Percentiles rank a stretch among this genome's conserved stretches.
phyloP scores from a whole-genome alignment of 768 basidiomycete species.

The Baorangia bicolor region DNA sequence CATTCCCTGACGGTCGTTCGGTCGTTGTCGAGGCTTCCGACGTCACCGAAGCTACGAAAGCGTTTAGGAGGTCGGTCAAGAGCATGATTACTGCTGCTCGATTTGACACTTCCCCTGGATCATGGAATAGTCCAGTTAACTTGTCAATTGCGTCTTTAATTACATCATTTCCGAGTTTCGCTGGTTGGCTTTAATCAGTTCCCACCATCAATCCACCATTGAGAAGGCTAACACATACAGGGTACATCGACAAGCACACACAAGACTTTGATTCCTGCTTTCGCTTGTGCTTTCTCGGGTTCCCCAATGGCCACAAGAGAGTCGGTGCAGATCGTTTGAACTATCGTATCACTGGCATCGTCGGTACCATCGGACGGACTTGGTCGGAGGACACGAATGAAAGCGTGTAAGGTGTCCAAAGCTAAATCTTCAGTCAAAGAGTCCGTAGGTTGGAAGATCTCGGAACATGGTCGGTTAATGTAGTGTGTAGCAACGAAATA shows the following conservation, averaged over 20 bases:
- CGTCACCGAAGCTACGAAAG: constrained; percentile 24
- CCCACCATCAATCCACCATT: not conserved
- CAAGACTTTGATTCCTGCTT: constrained; percentile 81
- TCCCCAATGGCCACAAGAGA: constrained; percentile 78
- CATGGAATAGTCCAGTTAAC: constrained; percentile 71
- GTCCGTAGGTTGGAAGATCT: constrained; percentile 96
- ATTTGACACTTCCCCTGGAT: constrained; percentile 65
- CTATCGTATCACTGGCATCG: constrained; percentile 50
- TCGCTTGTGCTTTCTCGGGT: constrained; percentile 92
- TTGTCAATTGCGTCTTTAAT: constrained; percentile 70
- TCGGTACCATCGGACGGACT: constrained; percentile 39
- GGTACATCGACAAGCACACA: constrained; percentile 77
- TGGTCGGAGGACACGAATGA: constrained; percentile 74
- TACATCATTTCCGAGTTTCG: constrained; percentile 65
- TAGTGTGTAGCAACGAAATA: not conserved
- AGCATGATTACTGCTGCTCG: constrained; percentile 66
- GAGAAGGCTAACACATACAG: constrained; percentile 47
- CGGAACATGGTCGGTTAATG: constrained; percentile 1
- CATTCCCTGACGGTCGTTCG: constrained; percentile 31
- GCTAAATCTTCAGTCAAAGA: constrained; percentile 69
- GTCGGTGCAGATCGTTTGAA: constrained; percentile 74
- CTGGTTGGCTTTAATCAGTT: constrained; percentile 38
- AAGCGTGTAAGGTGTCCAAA: constrained; percentile 62
- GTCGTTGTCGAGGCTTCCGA: not conserved
- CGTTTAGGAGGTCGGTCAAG: constrained; percentile 62